These are phyloP conservation scores for Amborella trichopoda DNA, from an alignment of 164 flowering plant species.

Conservation along the genomic window DNA sequence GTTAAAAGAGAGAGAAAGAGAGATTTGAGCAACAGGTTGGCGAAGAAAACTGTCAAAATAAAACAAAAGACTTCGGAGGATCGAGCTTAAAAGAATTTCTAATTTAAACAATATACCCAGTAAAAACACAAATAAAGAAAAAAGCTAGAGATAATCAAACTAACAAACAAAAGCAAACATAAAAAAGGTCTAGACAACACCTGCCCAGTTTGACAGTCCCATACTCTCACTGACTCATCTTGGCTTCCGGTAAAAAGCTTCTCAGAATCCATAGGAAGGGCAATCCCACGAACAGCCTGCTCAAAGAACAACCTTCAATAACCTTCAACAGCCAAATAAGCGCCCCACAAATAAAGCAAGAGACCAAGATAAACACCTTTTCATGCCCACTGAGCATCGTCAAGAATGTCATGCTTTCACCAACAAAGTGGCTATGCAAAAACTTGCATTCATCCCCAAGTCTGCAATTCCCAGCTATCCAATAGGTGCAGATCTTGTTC, in stretches of 20 bases:
- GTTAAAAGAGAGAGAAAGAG: too few relatives aligned
- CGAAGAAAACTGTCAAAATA: too few relatives aligned
- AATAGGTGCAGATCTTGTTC: constrained; percentile 43
- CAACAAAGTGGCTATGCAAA: constrained; percentile 59
- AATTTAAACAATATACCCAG: neutral
- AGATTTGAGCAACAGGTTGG: too few relatives aligned
- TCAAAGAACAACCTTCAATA: constrained; percentile 2
- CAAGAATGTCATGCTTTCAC: constrained; percentile 53
- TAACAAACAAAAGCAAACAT: neutral
- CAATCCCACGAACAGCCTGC: constrained; percentile 68
- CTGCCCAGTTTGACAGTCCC: constrained; percentile 94
- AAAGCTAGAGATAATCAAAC: neutral
- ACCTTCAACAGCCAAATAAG: neutral
- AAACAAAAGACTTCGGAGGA: too few relatives aligned
- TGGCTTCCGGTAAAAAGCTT: constrained; percentile 70
- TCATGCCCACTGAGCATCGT: constrained; percentile 79
- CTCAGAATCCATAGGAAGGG: constrained; percentile 68
- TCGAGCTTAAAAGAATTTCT: neutral
- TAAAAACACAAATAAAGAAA: neutral
- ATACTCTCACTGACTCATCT: constrained; percentile 57
- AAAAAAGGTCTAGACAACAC: constrained; percentile 21
- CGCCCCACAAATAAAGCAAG: neutral
- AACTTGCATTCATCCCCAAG: constrained; percentile 63
- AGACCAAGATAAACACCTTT: constrained; percentile 30
- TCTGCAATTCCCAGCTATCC: constrained; percentile 60